phyloP scores from a whole-genome alignment of 139 green algal genomes.

The Tetradesmus obliquus region DNA sequence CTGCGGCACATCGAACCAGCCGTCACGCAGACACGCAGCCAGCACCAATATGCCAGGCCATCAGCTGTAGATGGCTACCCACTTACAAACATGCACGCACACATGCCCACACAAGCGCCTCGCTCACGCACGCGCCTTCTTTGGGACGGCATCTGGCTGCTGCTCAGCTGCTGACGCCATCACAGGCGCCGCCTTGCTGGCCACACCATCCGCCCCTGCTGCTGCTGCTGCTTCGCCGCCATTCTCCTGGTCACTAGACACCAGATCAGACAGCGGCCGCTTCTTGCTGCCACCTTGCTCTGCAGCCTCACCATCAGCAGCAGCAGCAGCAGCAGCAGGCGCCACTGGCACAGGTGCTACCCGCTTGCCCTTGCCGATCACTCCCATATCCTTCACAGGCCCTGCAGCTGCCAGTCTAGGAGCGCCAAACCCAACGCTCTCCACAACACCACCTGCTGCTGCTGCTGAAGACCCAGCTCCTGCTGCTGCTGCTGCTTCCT shows the following conservation, averaged over 20 bases:
- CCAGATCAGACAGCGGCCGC: slow-evolving; percentile 31
- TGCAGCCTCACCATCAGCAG: slow-evolving; percentile 2
- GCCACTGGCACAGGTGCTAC: slow-evolving; percentile 33
- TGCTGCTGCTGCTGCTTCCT: not conserved
- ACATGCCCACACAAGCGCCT: not conserved
- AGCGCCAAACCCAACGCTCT: not conserved
- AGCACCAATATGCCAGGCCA: no score
- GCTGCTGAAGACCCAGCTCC: slow-evolving; percentile 28
- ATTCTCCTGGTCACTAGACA: slow-evolving; percentile 6
- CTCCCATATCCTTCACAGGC: slow-evolving; percentile 41
- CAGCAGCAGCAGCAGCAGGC: slow-evolving; percentile 4
- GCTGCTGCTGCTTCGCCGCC: slow-evolving; percentile 1
- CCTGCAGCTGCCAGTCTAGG: slow-evolving; percentile 11
- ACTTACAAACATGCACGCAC: not conserved
- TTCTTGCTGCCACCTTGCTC: slow-evolving; percentile 10
- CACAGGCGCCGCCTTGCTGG: slow-evolving; percentile 11
- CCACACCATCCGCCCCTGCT: not conserved
- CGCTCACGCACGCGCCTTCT: slow-evolving; percentile 1
- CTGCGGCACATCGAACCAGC: no score
- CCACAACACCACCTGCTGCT: not conserved
- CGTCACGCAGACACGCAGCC: no score
- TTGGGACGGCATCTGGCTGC: not conserved
- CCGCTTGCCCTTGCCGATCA: slow-evolving; percentile 52
- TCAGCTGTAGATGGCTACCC: not conserved
- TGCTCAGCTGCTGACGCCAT: not conserved